A percentile compares a stretch with the other conserved stretches of the same genome.
These are phyloP conservation scores for Penicillium herquei DNA, from an alignment of 495 filamentous ascomycete genomes.

Conservation along the genomic window DNA sequence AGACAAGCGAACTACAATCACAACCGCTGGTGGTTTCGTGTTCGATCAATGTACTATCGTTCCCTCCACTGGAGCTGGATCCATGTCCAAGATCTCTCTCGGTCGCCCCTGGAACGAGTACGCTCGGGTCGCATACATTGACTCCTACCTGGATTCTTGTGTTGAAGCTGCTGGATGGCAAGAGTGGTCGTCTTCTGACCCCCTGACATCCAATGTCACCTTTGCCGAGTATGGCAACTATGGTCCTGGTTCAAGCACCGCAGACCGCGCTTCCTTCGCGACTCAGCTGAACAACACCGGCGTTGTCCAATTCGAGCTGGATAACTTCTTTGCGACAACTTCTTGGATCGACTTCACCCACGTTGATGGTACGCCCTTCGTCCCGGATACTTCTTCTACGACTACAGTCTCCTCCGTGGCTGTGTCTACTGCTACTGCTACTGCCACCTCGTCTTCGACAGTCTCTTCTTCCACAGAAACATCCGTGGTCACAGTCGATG, in stretches of 20 bases:
- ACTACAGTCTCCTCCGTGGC: neutral
- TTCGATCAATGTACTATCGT: slow-evolving; percentile 14
- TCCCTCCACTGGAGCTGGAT: slow-evolving; percentile 1
- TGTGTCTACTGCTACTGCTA: neutral
- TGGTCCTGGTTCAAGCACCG: slow-evolving; percentile 14
- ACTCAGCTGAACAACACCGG: slow-evolving; percentile 8
- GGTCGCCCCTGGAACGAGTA: slow-evolving; percentile 61
- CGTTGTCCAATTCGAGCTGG: slow-evolving; percentile 8
- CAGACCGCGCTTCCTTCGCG: slow-evolving; percentile 5
- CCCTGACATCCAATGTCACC: slow-evolving; percentile 12
- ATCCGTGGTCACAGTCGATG: neutral
- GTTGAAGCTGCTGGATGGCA: slow-evolving; percentile 59
- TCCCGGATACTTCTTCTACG: neutral
- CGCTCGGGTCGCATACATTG: slow-evolving; percentile 58
- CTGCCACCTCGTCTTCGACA: neutral
- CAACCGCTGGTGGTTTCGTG: slow-evolving; percentile 11
- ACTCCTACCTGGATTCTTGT: slow-evolving; percentile 46
- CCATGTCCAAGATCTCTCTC: slow-evolving; percentile 39
- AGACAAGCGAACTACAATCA: slow-evolving; percentile 25
- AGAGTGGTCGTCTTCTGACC: slow-evolving; percentile 14
- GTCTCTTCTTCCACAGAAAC: neutral
- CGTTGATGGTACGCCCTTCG: slow-evolving; percentile 6
- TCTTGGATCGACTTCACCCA: slow-evolving; percentile 15
- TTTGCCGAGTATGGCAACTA: slow-evolving; percentile 19
- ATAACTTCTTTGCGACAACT: slow-evolving; percentile 6